A percentile compares a stretch with the other conserved stretches of the same genome.
phyloP scores from a whole-genome alignment of 176 grass and related monocot species.

The Carex kokanica region DNA sequence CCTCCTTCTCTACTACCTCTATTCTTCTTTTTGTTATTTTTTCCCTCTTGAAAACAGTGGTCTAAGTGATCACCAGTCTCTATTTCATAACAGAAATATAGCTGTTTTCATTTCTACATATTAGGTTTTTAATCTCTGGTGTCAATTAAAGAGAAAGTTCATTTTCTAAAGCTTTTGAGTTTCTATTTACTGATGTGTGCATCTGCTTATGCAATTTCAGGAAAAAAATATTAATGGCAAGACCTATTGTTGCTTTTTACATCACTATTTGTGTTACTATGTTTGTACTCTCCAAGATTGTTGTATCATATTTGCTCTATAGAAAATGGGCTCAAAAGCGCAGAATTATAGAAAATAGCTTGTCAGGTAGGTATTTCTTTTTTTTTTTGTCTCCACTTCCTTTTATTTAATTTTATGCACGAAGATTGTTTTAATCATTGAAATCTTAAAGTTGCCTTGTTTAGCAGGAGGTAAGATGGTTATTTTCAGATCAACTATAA shows the following conservation, averaged over 20 bases:
- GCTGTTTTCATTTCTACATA: neutral
- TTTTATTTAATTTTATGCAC: neutral
- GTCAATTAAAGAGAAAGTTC: neutral
- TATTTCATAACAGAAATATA: too few species aligned
- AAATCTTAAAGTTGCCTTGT: neutral
- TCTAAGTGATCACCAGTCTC: neutral
- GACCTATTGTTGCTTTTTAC: constrained; percentile 45
- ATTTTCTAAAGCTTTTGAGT: neutral
- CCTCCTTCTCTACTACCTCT: neutral
- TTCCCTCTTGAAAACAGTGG: neutral
- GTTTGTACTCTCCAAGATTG: constrained; percentile 75
- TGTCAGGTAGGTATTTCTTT: constrained; percentile 33
- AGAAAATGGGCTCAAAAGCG: constrained; percentile 72
- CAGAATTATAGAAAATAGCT: constrained; percentile 57
- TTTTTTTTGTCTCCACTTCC: neutral
- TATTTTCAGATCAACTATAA: constrained; percentile 43
- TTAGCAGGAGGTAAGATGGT: constrained; percentile 72
- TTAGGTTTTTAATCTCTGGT: neutral
- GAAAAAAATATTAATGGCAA: constrained; percentile 26
- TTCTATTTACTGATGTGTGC: neutral
- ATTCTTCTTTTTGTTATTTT: neutral
- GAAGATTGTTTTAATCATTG: neutral
- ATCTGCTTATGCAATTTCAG: neutral
- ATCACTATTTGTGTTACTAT: constrained; percentile 54
- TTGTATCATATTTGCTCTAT: constrained; percentile 66